Conservation (phyloP, 805 yeast species). For the Metschnikowia anglica region DNA sequence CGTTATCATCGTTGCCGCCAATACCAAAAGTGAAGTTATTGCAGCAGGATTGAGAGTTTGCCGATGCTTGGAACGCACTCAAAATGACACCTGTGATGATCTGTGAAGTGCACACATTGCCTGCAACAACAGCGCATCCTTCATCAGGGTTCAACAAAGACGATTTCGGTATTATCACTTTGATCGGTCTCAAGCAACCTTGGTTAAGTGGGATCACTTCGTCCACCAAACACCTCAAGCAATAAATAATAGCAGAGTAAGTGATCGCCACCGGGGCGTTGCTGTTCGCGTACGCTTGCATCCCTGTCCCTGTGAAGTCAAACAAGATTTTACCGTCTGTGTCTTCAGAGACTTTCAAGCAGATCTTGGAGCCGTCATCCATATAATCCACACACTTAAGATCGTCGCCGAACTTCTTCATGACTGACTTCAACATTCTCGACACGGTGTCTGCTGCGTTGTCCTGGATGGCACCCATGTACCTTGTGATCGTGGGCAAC, state of each 20-base stretch:
- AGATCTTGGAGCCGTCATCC: slow-evolving; percentile 80
- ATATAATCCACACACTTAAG: slow-evolving; percentile 48
- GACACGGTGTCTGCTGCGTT: slow-evolving; percentile 20
- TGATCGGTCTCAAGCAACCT: slow-evolving; percentile 83
- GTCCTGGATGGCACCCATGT: slow-evolving; percentile 24
- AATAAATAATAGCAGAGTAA: slow-evolving; percentile 83
- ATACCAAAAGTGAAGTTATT: slow-evolving; percentile 92
- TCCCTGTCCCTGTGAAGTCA: slow-evolving; percentile 84
- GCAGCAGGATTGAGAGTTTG: slow-evolving; percentile 95
- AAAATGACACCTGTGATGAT: slow-evolving; percentile 86
- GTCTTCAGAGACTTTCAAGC: slow-evolving; percentile 50
- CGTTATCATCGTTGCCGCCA: slow-evolving; percentile 49
- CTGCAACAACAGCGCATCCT: slow-evolving; percentile 88
- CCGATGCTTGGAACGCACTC: slow-evolving; percentile 84
- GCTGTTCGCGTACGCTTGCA: slow-evolving; percentile 84
- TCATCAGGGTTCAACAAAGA: slow-evolving; percentile 64
- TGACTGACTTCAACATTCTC: slow-evolving; percentile 20
- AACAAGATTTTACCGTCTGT: slow-evolving; percentile 62
- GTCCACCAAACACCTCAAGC: slow-evolving; percentile 78
- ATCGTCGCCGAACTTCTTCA: slow-evolving; percentile 21
- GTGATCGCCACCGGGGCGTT: slow-evolving; percentile 94
- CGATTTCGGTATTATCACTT: slow-evolving; percentile 45
- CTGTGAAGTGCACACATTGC: slow-evolving; percentile 93
- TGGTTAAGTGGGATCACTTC: slow-evolving; percentile 91
- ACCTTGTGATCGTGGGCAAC: slow-evolving; percentile 18